Conservation (phyloP, 2,329 filamentous ascomycete species). For the Furcasterigmium furcatum region DNA sequence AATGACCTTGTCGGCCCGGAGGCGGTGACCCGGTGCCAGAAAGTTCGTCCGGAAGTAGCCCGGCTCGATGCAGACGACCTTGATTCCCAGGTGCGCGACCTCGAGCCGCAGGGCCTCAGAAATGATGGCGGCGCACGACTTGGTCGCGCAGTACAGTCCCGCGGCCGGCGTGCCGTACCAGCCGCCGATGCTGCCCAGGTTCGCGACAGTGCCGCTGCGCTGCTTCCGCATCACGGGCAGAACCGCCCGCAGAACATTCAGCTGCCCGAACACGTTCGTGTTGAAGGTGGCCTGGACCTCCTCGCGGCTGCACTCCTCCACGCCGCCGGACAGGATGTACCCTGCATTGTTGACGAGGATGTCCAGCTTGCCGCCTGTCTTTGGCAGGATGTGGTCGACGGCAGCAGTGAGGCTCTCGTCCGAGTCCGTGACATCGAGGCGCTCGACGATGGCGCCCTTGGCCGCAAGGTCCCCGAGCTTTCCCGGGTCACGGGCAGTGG, state of each 20-base stretch:
- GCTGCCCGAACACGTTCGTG: conserved; percentile 51
- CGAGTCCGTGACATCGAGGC: conserved; percentile 43
- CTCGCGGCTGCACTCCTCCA: conserved; percentile 33
- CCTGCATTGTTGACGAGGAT: conserved; percentile 46
- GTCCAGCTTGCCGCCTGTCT: conserved; percentile 33
- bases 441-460: conserved; percentile 36
- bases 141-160: conserved; percentile 39
- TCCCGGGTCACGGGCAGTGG: conserved; percentile 39
- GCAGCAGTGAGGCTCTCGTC: conserved; percentile 29
- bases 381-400: conserved; percentile 19
- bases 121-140: conserved; percentile 41
- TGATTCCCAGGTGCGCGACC: conserved; percentile 40
- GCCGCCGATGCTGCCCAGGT: conserved; percentile 44
- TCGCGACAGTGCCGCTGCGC: conserved; percentile 29
- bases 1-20: conserved; percentile 18
- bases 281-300: conserved; percentile 38
- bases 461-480: conserved; percentile 32
- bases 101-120: conserved; percentile 40
- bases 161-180: conserved; percentile 33
- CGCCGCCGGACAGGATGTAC: conserved; percentile 36
- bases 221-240: conserved; percentile 42
- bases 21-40: conserved; percentile 19
- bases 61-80: conserved; percentile 40
- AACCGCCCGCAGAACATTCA: conserved; percentile 45
- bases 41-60: conserved; percentile 52